Evolutionary conservation across 2,329 filamentous ascomycete species (phyloP), one percentile per base, ranked within the genome.

Genomic region (Geoglossum cookeanum): DNA sequence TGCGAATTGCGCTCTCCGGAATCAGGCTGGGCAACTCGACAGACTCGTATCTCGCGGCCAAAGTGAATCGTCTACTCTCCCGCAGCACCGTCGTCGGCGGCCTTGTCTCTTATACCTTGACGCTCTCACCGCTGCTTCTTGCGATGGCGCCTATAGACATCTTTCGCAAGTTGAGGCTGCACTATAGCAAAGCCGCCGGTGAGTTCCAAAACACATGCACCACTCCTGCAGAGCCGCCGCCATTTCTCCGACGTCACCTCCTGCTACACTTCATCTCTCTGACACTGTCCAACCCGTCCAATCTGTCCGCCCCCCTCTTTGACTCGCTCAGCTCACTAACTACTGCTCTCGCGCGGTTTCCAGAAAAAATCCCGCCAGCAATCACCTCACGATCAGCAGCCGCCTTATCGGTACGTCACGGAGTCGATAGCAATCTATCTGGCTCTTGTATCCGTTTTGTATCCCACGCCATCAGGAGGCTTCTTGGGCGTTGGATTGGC

Each of bases 391-490:
- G 9, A 29, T 57, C 42, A 13, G 55, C 55, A 51, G 55, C 55
- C 45, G 27, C 45, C 33, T 48, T 57, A 29, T 57, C 55, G 55
- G 55, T 57, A 57, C 32, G 55, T 57, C 49, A 33, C 49, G 22
- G 11, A 17, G 30, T 35, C n/a, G 15, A 32, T 22, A 22, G 22
- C n/a, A 22, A 27, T 37, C 13, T 35, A 35, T 35, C 30, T 53
- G 27, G 17, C 30, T 17, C 49, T 30, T 32, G 17, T 3, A n/a
- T 53, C 17, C 29, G 30, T 53, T 53, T 29, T 53, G 27, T 35
- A 15, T 3, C 37, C 42, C 4, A 7, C 42, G 42, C 42, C n/a
- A 11, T 45, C 42, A 4, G n/a, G 30, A 11, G 11, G 8, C 30
- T 53, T 37, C 22, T 17, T 6, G 49, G 30, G n/a, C 13, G 30